These are phyloP conservation scores for Prunella vulgaris DNA, from an alignment of 257 asterid genomes.

Conservation along the genomic window DNA sequence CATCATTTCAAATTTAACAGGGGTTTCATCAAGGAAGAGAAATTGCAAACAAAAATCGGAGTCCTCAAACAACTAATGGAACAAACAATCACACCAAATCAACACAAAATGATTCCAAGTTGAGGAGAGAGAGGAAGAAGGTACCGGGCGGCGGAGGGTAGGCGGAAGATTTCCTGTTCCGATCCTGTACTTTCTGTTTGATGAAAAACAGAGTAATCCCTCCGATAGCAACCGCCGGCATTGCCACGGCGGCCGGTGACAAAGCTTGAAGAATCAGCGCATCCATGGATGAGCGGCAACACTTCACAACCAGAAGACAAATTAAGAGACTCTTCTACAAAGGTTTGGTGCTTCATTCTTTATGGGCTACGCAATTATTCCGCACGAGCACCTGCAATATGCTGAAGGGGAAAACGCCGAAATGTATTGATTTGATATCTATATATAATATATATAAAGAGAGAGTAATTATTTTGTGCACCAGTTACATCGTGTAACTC, in stretches of 20 bases:
- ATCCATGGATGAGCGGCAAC: conserved; percentile 31
- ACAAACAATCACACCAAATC: background rate
- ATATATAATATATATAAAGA: too few species aligned
- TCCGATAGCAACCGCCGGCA: conserved; percentile 56
- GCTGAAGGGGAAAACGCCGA: conserved; percentile 11
- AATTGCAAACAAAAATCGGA: too few species aligned
- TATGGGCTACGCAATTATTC: background rate
- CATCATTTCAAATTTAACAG: too few species aligned
- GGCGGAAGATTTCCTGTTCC: conserved; percentile 36
- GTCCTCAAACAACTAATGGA: background rate
- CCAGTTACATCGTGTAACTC: too few species aligned
- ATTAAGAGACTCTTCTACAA: background rate
- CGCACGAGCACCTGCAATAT: background rate
- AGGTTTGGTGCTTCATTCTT: background rate
- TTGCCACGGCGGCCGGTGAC: conserved; percentile 47
- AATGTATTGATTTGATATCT: too few species aligned
- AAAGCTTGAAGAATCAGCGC: conserved; percentile 36
- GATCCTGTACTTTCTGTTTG: conserved; percentile 33
- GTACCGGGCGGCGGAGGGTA: conserved; percentile 60
- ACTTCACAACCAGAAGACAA: background rate
- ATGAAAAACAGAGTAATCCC: conserved; percentile 52
- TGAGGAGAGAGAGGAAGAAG: background rate
- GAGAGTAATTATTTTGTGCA: too few species aligned
- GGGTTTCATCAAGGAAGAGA: too few species aligned
- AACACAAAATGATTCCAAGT: background rate